These are phyloP conservation scores for Picea sitchensis DNA, from an alignment of 75 land plant genomes.

Conservation along the genomic window DNA sequence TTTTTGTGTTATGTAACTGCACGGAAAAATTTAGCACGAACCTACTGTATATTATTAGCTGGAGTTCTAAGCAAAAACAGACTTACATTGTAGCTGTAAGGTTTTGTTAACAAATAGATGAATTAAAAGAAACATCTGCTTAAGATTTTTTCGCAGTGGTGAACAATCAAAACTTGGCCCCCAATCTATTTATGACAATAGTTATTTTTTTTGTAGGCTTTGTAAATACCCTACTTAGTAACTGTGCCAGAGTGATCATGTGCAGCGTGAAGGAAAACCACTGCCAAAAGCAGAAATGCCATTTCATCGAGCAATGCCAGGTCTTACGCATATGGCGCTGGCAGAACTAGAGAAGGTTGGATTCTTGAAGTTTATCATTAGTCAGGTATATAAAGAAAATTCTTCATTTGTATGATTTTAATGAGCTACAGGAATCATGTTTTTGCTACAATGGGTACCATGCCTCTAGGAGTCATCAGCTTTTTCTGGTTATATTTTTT, in stretches of 20 bases:
- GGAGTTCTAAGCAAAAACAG: too few relatives aligned
- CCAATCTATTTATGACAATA: too few relatives aligned
- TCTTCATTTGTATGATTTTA: neutral
- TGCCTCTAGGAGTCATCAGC: neutral
- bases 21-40: too few relatives aligned
- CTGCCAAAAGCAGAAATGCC: constrained; percentile 90
- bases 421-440: neutral
- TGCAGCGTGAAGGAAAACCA: constrained; percentile 86
- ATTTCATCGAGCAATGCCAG: constrained; percentile 92
- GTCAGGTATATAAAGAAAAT: constrained; percentile 65
- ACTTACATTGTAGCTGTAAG: too few relatives aligned
- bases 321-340: constrained; percentile 95
- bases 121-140: too few relatives aligned
- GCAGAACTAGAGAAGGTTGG: constrained; percentile 80
- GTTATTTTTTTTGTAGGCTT: neutral
- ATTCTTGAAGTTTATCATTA: constrained; percentile 84
- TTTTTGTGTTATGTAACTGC: too few relatives aligned
- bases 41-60: too few relatives aligned
- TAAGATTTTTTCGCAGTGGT: too few relatives aligned
- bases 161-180: neutral
- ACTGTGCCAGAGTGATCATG: neutral
- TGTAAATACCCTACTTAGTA: neutral
- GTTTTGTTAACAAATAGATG: too few relatives aligned
- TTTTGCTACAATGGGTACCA: too few relatives aligned
- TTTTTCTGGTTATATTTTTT: neutral